A percentile compares a stretch with the other conserved stretches of the same genome.
Conservation (phyloP, 164 flowering plant species). For the Sedum album region DNA sequence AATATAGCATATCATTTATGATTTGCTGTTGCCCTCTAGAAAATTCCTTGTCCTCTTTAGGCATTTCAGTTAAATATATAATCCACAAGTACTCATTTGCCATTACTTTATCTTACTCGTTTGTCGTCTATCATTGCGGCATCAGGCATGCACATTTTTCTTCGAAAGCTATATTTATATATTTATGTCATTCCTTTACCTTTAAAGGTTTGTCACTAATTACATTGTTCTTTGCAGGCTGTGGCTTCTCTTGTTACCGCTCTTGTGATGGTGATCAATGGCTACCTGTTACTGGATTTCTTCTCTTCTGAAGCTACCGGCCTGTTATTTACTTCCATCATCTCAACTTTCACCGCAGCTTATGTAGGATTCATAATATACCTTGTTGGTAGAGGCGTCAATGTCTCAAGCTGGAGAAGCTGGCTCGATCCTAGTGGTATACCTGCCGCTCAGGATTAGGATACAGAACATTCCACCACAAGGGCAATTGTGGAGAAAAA, state of each 20-base stretch:
- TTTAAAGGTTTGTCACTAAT: background rate
- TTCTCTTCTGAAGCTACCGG: conserved; percentile 9
- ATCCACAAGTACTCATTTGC: background rate
- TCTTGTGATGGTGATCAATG: conserved; percentile 14
- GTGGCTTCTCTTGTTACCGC: conserved; percentile 8
- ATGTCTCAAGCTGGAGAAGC: background rate
- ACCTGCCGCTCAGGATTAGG: background rate
- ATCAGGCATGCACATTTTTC: background rate
- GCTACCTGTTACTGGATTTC: conserved; percentile 12
- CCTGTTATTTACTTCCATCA: background rate
- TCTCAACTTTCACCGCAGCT: conserved; percentile 5
- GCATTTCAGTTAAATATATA: no score
- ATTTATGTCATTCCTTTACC: background rate
- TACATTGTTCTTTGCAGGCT: background rate
- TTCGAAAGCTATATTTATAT: background rate
- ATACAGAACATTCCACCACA: background rate
- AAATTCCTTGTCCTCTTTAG: background rate
- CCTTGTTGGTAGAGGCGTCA: conserved; percentile 5
- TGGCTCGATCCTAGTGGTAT: background rate
- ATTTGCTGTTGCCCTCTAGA: background rate
- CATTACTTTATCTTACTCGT: background rate
- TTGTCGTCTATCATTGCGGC: background rate
- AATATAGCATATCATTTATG: background rate
- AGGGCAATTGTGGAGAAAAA: no score
- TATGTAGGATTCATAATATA: conserved; percentile 10